phyloP scores from a whole-genome alignment of 2,329 filamentous ascomycete genomes.

The Beauveria bassiana region DNA sequence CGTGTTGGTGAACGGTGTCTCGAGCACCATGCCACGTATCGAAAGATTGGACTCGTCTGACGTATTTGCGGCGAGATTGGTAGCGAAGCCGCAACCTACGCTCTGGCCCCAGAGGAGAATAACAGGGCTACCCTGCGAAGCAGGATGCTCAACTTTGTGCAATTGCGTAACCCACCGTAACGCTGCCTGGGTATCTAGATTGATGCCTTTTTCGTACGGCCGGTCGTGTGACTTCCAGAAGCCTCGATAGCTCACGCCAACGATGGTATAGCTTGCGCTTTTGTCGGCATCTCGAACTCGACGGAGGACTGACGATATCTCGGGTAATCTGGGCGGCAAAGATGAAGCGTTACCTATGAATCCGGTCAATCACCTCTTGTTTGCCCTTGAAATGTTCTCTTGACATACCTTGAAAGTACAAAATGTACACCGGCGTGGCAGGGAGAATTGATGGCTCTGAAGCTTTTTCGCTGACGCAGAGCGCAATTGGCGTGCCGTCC shows the following conservation, averaged over 20 bases:
- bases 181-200: slow-evolving; percentile 58
- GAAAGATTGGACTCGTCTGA: slow-evolving; percentile 27
- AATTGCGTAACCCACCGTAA: slow-evolving; percentile 50
- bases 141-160: slow-evolving; percentile 23
- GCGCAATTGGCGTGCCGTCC: slow-evolving; percentile 58
- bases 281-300: slow-evolving; percentile 32
- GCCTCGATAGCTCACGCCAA: slow-evolving; percentile 58
- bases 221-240: slow-evolving; percentile 72
- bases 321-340: slow-evolving; percentile 47
- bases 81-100: slow-evolving; percentile 65
- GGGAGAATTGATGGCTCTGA: slow-evolving; percentile 6
- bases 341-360: slow-evolving; percentile 50
- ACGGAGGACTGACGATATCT: slow-evolving; percentile 45
- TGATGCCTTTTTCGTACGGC: slow-evolving; percentile 62
- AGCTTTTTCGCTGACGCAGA: slow-evolving; percentile 44
- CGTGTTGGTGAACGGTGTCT: slow-evolving; percentile 69
- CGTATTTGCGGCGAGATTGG: slow-evolving; percentile 44
- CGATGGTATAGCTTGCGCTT: slow-evolving; percentile 36
- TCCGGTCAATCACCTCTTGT: slow-evolving; percentile 1
- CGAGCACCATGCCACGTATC: slow-evolving; percentile 52
- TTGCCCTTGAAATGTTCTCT: not conserved
- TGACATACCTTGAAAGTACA: slow-evolving; percentile 47
- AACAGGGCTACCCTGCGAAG: slow-evolving; percentile 20
- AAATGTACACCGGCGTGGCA: slow-evolving; percentile 39
- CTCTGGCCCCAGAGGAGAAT: slow-evolving; percentile 71